Base-by-base conservation (phyloP, 768 basidiomycete species). In the Multifurca ochricompacta region DNA sequence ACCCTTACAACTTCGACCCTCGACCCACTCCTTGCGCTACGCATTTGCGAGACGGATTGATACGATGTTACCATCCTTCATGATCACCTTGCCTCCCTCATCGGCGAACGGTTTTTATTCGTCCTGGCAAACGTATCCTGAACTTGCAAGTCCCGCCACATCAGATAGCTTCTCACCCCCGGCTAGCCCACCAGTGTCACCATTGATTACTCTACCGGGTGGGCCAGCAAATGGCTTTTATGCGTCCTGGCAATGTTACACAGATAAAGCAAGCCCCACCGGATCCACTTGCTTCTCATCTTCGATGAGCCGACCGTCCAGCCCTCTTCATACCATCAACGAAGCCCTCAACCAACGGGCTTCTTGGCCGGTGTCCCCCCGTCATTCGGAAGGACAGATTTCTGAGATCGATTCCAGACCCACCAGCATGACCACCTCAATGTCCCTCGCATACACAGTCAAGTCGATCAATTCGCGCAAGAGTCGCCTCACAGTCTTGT, bases 381-480 rank as follows among this genome's bases (percentile, higher is more conserved):
- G 23, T 34, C 7, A 39, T 18, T 21, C 36, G 2, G 43, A 46
- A 4, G 23, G 18, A 11, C 54, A 21, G 13, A 41, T 28, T 39
- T 46, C 37, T 6, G 54, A 46, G 16, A n/a, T 9, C 25, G 37
- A 35, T 16, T 40, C 48, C 6, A 35, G 28, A 1, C 31, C 36
- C 1, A 39, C 37, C 0, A 40, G 43, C 19, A 23, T 46, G 14
- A 16, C 41, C 6, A 50, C 27, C 10, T 50, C 44, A 0, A 6
- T 23, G 10, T 51, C 54, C 31, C 46, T 32, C 19, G 3, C 49
- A 7, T 56, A 50, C 36, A 50, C 54, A 9, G 49, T 35, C 43
- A 51, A 7, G 31, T 51, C 48, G 28, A 18, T 51, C 3, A 56
- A 56, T 14, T 50, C 54, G 11, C 48, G 42, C 48, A 55, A 55